Evolutionary conservation across 1,284 basidiomycete species (phyloP).

Genomic region (Gomphus sp.): DNA sequence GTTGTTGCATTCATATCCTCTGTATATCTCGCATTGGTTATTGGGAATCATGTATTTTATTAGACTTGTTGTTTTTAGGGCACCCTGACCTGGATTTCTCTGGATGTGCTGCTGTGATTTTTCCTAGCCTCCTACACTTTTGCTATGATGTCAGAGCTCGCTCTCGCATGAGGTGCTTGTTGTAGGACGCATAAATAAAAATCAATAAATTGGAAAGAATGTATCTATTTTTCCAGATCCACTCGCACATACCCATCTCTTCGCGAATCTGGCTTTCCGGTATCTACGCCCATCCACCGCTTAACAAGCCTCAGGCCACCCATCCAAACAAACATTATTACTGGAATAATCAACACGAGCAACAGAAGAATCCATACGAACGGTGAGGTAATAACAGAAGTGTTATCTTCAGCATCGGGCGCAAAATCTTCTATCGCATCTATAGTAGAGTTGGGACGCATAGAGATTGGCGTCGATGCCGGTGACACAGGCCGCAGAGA

Average conservation of each 20-base stretch:
- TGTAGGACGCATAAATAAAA: background rate
- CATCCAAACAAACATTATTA: conserved; percentile 47
- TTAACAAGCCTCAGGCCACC: conserved; percentile 41
- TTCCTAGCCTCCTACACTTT: background rate
- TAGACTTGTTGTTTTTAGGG: background rate
- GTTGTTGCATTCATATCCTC: conserved; percentile 8
- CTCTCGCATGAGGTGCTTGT: background rate
- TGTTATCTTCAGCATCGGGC: background rate
- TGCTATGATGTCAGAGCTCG: background rate
- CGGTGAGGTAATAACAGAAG: conserved; percentile 14
- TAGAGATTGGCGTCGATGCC: background rate
- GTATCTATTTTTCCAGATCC: conserved; percentile 43
- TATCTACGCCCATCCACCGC: conserved; percentile 29
- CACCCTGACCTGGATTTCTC: background rate
- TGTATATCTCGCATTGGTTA: background rate
- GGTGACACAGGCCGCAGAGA: conserved; percentile 7
- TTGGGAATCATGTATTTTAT: background rate
- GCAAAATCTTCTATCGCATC: conserved; percentile 8
- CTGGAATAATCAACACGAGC: conserved; percentile 36
- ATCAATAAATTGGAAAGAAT: background rate
- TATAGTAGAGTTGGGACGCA: background rate
- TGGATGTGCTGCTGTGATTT: background rate
- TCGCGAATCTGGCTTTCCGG: conserved; percentile 26
- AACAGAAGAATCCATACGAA: conserved; percentile 37
- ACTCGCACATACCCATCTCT: conserved; percentile 19